Percentiles rank a stretch among this genome's conserved stretches.
phyloP scores from a whole-genome alignment of 805 yeast genomes.

The Sugiyamaella lignohabitans region DNA sequence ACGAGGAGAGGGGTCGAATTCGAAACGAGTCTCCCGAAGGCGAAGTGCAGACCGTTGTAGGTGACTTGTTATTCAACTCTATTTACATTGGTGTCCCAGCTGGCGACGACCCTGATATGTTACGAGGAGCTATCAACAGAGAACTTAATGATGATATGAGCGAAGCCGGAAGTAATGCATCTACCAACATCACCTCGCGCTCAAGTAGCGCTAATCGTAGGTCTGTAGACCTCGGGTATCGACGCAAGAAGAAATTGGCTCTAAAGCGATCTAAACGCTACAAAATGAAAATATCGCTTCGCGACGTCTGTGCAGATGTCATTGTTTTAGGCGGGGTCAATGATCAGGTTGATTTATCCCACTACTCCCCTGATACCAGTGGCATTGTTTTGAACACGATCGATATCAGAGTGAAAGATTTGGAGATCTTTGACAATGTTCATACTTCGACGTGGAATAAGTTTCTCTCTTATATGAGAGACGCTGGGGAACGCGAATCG shows the following conservation, averaged over 20 bases:
- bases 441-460: conserved; percentile 89
- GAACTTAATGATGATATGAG: conserved; percentile 37
- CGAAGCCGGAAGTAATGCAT: conserved; percentile 18
- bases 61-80: conserved; percentile 70
- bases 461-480: conserved; percentile 62
- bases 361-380: conserved; percentile 19
- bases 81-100: conserved; percentile 60
- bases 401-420: conserved; percentile 44
- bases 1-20: too few relatives aligned
- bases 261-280: conserved; percentile 59
- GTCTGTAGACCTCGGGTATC: not conserved
- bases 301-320: conserved; percentile 46
- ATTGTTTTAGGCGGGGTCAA: conserved; percentile 28
- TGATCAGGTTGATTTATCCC: conserved; percentile 38
- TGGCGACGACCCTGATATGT: conserved; percentile 37
- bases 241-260: conserved; percentile 33
- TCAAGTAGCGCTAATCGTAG: conserved; percentile 23
- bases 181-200: conserved; percentile 4
- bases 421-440: conserved; percentile 67
- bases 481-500: conserved; percentile 62
- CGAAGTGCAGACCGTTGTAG: conserved; percentile 35
- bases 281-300: conserved; percentile 52
- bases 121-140: conserved; percentile 51
- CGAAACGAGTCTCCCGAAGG: conserved; percentile 9
- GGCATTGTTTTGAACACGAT: conserved; percentile 46